phyloP scores from a whole-genome alignment of 2,329 filamentous ascomycete genomes.

The Ophiobolus disseminans region DNA sequence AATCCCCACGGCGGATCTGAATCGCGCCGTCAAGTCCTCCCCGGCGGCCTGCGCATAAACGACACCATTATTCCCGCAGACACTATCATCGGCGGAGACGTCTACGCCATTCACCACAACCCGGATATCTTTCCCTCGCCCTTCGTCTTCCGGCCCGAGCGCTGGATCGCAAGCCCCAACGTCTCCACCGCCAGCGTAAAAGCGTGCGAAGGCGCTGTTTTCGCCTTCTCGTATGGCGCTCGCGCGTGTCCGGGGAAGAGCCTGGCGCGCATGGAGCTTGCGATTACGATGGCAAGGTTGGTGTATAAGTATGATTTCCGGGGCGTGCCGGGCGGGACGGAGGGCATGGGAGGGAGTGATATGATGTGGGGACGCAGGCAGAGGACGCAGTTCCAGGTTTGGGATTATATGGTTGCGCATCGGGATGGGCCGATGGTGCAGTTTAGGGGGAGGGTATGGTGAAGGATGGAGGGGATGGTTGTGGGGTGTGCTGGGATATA shows the following conservation, averaged over 20 bases:
- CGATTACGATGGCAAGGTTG: constrained; percentile 17
- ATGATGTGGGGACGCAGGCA: constrained; percentile 10
- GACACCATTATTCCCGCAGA: constrained; percentile 24
- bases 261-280: constrained; percentile 19
- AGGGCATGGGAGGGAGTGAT: constrained; percentile 2
- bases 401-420: constrained; percentile 19
- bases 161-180: constrained; percentile 29
- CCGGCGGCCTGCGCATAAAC: constrained; percentile 23
- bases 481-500: no score
- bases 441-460: no score
- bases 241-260: constrained; percentile 30
- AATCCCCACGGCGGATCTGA: constrained; percentile 18
- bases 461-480: no score
- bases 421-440: constrained; percentile 35
- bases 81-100: constrained; percentile 23
- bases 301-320: constrained; percentile 23
- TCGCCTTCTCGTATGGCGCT: background rate
- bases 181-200: background rate
- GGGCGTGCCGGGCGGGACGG: constrained; percentile 2
- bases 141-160: constrained; percentile 22
- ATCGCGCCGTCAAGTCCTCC: constrained; percentile 22
- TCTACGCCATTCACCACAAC: constrained; percentile 27
- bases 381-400: constrained; percentile 7
- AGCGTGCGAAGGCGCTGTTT: no score
- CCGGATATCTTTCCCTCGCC: constrained; percentile 25